Base-by-base conservation (phyloP, 2,329 filamentous ascomycete species). In the Fusarium sp. region DNA sequence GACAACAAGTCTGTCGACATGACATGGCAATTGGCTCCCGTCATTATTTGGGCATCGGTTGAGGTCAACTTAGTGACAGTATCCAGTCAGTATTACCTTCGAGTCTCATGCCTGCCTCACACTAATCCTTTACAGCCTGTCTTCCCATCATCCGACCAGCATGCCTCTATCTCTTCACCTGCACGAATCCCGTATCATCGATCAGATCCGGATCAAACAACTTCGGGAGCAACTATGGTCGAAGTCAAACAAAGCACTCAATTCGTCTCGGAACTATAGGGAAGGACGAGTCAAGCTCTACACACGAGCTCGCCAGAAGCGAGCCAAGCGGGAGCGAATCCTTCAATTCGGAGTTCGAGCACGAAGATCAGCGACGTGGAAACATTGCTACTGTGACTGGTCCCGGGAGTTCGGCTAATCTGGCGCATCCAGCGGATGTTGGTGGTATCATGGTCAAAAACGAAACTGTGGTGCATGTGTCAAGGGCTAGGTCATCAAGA, bases 31-130 rank as follows among this genome's bases (percentile, higher is more conserved):
- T 22, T 78, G 8, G 54, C 62, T 7, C 49, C 64, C 1, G 67
- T 78, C 13, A 63, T 78, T 3, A 65, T 74, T 26, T 78, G 76
- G 76, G 76, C 76, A 2, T 73, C 74, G 2, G 74, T 76, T 0
- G 76, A 78, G 35, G 76, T 77, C 2, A 76, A 78, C 22, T 36
- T 78, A 4, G 70, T 78, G 6, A 77, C 70, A 3, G 54, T 78
- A 22, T 78, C 76, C 2, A 62, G 76, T 77, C 36, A 9, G 66
- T 18, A n/a, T 12, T 5, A 11, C 15, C 6, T 1, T 11, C 3
- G 8, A 7, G 24, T 3, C 10, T 24, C 12, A 3, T 22, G 6
- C 3, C 5, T 22, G 5, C 2, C 6, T n/a, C 3, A 15, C 14
- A 36, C 42, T 55, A 22, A 38, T 17, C 6, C 2, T n/a, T 9